These are phyloP conservation scores for Dillenia suffruticosa DNA, from an alignment of 164 flowering plant genomes.

Conservation along the genomic window DNA sequence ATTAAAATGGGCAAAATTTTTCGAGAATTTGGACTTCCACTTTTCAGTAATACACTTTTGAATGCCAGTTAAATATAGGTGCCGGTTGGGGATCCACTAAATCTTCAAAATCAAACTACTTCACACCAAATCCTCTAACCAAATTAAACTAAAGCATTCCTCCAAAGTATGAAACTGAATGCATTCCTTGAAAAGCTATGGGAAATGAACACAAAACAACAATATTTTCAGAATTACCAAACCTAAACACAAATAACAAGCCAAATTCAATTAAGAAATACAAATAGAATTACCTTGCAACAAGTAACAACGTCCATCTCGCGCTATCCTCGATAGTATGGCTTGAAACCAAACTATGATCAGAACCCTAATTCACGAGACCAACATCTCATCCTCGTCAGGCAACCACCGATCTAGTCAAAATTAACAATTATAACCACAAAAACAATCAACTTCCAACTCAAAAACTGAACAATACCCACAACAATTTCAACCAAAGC, in stretches of 20 bases:
- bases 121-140: too few relatives aligned
- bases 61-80: too few relatives aligned
- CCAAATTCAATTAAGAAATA: not conserved
- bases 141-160: not conserved
- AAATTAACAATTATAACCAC: conserved; percentile 2
- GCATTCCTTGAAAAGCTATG: not conserved
- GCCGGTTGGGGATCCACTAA: too few relatives aligned
- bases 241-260: not conserved
- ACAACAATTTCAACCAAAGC: not conserved
- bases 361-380: not conserved
- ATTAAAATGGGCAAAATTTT: too few relatives aligned
- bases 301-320: conserved; percentile 42
- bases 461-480: not conserved
- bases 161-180: not conserved
- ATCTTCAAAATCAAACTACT: too few relatives aligned
- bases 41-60: too few relatives aligned
- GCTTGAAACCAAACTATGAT: not conserved
- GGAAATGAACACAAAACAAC: not conserved
- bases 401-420: not conserved
- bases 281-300: conserved; percentile 37
- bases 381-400: not conserved
- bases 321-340: too few relatives aligned
- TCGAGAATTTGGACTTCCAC: too few relatives aligned
- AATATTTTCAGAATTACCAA: not conserved
- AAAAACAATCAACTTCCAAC: not conserved